Evolutionary conservation across 1,284 basidiomycete species (phyloP), one percentile per base, ranked within the genome.

Genomic region (Leccinum griseonigrum): DNA sequence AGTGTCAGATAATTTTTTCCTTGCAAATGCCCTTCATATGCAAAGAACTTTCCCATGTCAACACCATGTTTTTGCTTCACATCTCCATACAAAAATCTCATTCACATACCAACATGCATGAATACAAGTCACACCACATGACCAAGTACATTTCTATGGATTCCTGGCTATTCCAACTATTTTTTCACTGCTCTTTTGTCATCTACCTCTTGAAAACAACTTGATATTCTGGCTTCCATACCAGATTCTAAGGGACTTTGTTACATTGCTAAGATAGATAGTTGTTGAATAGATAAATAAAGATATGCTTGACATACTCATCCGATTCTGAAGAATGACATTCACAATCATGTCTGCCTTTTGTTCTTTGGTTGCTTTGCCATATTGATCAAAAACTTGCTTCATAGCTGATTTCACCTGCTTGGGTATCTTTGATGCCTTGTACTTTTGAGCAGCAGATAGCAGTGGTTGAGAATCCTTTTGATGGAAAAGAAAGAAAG

Each of bases 221-320:
- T 0, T 3, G 3, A 14, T 36, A 3, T 3, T 36, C 16, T 38
- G 14, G 16, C 36, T 38, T 16, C 36, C 38, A 38, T 16, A 38
- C 1, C 8, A 40, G 3, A 40, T 38, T 38, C 3, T 0, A 40
- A 16, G 16, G 4, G 7, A 16, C 4, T n/a, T 40, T 4, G 2
- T 40, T 4, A 40, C 9, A 40, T n/a, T 40, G 13, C 38, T 40
- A 6, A n/a, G 4, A 40, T 40, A 4, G 0, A 40, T 8, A 8
- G 0, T 40, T 9, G n/a, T 9, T n/a, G 1, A n/a, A 40, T 0
- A 9, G 1, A 16, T 0, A 38, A 38, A 16, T 16, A 4, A 16
- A 16, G 8, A n/a, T n/a, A n/a, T n/a, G 36, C 36, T n/a, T n/a
- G 0, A 38, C 36, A 40, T 40, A 40, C 38, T 40, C 16, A 40